Evolutionary conservation across 345 rosid genomes (phyloP).

Genomic region (Linum trigynum): DNA sequence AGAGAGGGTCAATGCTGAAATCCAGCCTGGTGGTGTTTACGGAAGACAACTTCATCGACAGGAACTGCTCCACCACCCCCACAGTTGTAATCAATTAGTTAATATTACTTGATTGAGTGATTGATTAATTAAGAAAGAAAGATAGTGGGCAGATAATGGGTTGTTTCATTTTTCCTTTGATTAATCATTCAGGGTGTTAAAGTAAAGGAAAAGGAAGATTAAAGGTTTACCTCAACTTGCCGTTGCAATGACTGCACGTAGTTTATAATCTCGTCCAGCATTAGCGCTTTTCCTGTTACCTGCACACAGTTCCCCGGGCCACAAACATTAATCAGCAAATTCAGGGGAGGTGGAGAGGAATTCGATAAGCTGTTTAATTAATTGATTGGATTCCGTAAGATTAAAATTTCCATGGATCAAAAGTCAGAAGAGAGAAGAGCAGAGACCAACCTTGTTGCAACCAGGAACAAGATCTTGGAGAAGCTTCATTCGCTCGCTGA

Average conservation of each 20-base stretch:
- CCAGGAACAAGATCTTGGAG: slow-evolving; percentile 98
- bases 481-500: slow-evolving; percentile 91
- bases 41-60: slow-evolving; percentile 86
- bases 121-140: too few species aligned
- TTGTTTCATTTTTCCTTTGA: too few species aligned
- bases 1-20: slow-evolving; percentile 44
- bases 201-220: too few species aligned
- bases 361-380: neutral
- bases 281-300: slow-evolving; percentile 89
- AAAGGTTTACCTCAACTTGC: slow-evolving; percentile 74
- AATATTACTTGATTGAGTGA: neutral
- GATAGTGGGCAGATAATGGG: too few species aligned
- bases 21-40: slow-evolving; percentile 69
- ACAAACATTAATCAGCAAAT: too few species aligned
- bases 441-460: slow-evolving; percentile 65
- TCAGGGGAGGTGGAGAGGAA: too few species aligned
- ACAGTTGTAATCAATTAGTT: neutral
- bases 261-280: slow-evolving; percentile 88
- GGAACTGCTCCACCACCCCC: slow-evolving; percentile 36
- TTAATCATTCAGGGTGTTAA: too few species aligned
- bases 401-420: neutral
- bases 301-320: slow-evolving; percentile 8
- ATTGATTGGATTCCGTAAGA: neutral
- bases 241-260: slow-evolving; percentile 86
- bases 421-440: neutral